phyloP scores from a whole-genome alignment of 2,329 filamentous ascomycete species.

The Penicillium occitanis region DNA sequence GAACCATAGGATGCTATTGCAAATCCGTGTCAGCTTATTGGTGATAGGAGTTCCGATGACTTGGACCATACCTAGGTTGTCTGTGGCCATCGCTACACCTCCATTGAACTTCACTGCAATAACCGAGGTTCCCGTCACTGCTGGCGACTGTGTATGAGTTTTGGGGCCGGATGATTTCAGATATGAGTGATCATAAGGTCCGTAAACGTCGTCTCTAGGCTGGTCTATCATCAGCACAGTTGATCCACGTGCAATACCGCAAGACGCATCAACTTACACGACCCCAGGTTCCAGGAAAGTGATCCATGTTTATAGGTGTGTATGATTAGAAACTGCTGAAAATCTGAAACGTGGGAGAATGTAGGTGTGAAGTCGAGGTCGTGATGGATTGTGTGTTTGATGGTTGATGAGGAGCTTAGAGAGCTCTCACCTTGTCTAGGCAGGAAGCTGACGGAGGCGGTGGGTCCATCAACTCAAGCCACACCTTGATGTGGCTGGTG shows the following conservation, averaged over 20 bases:
- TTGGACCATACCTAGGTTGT: conserved; percentile 75
- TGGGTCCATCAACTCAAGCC: conserved; percentile 16
- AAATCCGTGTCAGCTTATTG: neutral
- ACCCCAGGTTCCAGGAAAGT: conserved; percentile 65
- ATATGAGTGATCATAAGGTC: conserved; percentile 84
- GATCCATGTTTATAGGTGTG: conserved; percentile 55
- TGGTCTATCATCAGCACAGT: conserved; percentile 49
- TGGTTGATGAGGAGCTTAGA: conserved; percentile 13
- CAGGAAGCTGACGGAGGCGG: conserved; percentile 23
- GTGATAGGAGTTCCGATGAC: neutral
- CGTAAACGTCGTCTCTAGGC: conserved; percentile 97
- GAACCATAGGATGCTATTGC: conserved; percentile 88
- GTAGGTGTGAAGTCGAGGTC: neutral
- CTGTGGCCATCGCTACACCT: conserved; percentile 92
- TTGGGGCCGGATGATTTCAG: conserved; percentile 69
- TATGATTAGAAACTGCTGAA: neutral
- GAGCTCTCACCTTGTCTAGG: conserved; percentile 18
- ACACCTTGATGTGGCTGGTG: conserved; percentile 8
- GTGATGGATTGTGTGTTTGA: neutral
- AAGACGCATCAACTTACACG: conserved; percentile 51
- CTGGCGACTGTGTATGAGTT: conserved; percentile 85
- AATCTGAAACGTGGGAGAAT: neutral
- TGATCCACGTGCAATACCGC: conserved; percentile 3
- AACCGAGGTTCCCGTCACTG: conserved; percentile 96
- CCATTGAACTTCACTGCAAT: conserved; percentile 93